Conservation (phyloP, 2,329 filamentous ascomycete species). For the Hirsutella thompsonii region DNA sequence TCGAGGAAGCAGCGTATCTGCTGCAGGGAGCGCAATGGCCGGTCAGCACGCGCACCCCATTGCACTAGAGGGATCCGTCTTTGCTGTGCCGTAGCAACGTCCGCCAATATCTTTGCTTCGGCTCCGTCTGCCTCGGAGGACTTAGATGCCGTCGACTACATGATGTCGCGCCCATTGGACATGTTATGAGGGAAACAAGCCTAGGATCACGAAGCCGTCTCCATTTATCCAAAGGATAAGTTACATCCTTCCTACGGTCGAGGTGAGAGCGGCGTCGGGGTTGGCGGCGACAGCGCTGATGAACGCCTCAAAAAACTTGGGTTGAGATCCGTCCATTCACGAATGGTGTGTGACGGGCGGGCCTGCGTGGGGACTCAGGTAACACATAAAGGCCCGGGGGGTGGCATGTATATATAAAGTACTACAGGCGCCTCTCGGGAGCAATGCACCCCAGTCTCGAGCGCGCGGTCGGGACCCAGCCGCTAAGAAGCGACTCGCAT, state of each 20-base stretch:
- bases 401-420: constrained; percentile 20
- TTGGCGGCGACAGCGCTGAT: constrained; percentile 6
- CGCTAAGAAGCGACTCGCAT: neutral
- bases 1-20: neutral
- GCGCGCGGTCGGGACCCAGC: neutral
- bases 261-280: neutral
- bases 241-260: neutral
- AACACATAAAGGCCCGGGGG: constrained; percentile 18
- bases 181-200: no score
- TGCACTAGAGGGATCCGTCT: no score
- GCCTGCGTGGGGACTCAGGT: constrained; percentile 22
- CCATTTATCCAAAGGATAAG: no score
- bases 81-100: no score
- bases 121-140: no score
- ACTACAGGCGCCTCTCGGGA: constrained; percentile 4
- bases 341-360: constrained; percentile 26
- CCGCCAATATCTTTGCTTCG: no score
- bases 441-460: neutral
- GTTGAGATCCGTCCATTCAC: constrained; percentile 25
- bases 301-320: constrained; percentile 21
- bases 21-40: neutral
- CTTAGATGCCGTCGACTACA: no score
- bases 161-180: no score
- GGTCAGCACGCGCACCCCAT: neutral
- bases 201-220: no score